Evolutionary conservation across 306 rosid species (phyloP).

Genomic region (Cicer chorassanicum): DNA sequence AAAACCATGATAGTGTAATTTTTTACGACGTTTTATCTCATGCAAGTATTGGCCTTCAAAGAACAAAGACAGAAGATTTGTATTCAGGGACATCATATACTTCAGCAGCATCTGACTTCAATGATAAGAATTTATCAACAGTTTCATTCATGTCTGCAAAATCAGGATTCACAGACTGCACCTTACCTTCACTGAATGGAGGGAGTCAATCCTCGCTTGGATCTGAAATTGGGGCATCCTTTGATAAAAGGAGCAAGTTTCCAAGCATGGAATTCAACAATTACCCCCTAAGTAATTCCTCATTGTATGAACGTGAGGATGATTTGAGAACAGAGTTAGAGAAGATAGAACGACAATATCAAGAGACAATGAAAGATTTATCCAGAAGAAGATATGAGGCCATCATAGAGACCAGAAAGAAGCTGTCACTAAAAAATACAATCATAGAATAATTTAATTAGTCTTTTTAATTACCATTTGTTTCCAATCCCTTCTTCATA

Average conservation of each 20-base stretch:
- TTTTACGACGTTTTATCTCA: constrained; percentile 36
- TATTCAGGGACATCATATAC: constrained; percentile 39
- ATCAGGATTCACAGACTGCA: constrained; percentile 40
- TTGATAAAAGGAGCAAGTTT: constrained; percentile 15
- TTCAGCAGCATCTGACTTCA: constrained; percentile 43
- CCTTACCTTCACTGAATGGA: constrained; percentile 8
- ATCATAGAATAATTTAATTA: constrained; percentile 36
- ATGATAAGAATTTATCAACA: constrained; percentile 28
- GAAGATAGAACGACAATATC: constrained; percentile 27
- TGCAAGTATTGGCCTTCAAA: constrained; percentile 22
- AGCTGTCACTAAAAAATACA: constrained; percentile 35
- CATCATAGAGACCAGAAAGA: constrained; percentile 17
- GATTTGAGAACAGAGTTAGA: constrained; percentile 29
- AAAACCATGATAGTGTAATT: constrained; percentile 20
- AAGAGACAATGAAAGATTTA: constrained; percentile 22
- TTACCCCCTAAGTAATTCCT: neutral
- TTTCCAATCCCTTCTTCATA: neutral
- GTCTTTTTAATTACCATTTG: constrained; percentile 31
- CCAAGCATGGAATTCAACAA: constrained; percentile 4
- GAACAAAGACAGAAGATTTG: constrained; percentile 41
- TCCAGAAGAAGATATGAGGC: constrained; percentile 14
- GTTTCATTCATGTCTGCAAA: constrained; percentile 49
- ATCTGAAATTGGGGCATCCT: constrained; percentile 7
- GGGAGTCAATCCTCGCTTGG: constrained; percentile 42
- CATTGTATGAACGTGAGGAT: constrained; percentile 8